These are phyloP conservation scores for Diaporthe vexans DNA, from an alignment of 2,329 filamentous ascomycete species.

Conservation along the genomic window DNA sequence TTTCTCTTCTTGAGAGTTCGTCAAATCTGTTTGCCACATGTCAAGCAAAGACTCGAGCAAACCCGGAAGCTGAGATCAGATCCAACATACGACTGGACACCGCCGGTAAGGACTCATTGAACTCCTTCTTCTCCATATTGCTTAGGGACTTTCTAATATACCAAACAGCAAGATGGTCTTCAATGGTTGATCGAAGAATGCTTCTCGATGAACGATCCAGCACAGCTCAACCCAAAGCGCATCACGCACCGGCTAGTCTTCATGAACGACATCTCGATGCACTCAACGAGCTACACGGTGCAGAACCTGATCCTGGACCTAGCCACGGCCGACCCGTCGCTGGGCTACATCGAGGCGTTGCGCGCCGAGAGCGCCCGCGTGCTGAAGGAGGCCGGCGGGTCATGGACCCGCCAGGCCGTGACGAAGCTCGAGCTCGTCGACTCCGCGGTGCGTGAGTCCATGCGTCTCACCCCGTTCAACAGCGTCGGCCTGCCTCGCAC, in stretches of 20 bases:
- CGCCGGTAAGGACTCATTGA: not conserved
- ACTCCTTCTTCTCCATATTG: too few relatives aligned
- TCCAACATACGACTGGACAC: not conserved
- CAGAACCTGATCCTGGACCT: not conserved
- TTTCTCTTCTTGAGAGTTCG: not conserved
- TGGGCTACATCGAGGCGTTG: not conserved
- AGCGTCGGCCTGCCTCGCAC: not conserved
- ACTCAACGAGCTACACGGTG: not conserved
- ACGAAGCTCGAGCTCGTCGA: conserved; percentile 1
- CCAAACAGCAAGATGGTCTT: not conserved
- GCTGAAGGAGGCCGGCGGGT: not conserved
- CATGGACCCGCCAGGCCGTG: not conserved
- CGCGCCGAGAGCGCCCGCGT: not conserved
- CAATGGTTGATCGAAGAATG: not conserved
- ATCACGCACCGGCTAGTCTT: conserved; percentile 2
- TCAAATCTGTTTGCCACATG: not conserved
- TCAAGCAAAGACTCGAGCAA: not conserved
- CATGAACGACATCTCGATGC: not conserved
- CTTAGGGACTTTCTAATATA: too few relatives aligned
- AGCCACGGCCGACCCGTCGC: not conserved
- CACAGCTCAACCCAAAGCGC: not conserved
- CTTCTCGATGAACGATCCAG: not conserved
- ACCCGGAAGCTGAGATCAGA: not conserved
- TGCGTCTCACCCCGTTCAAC: not conserved
- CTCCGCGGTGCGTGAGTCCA: not conserved